These are phyloP conservation scores for Russula abietina DNA, from an alignment of 768 basidiomycete genomes.

Conservation along the genomic window DNA sequence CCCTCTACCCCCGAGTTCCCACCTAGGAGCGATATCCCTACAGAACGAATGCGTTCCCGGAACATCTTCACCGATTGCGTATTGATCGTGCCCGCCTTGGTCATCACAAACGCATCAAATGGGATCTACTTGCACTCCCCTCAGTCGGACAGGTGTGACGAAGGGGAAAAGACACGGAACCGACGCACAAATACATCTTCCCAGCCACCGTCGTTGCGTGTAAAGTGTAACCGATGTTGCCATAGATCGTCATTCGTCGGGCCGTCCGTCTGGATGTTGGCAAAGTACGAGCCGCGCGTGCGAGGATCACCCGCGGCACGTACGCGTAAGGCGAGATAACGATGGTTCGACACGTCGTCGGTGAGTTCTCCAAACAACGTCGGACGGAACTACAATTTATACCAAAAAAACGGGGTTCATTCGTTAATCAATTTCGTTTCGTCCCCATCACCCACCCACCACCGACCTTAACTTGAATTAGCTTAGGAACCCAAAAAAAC, in stretches of 20 bases:
- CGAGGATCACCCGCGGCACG: conserved; percentile 71
- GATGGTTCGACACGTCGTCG: conserved; percentile 79
- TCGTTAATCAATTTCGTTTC: too few species aligned
- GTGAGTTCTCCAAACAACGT: conserved; percentile 80
- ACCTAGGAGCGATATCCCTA: conserved; percentile 85
- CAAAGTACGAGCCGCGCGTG: conserved; percentile 81
- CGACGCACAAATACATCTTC: conserved; percentile 75
- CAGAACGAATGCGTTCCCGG: conserved; percentile 64
- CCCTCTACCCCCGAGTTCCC: conserved; percentile 73
- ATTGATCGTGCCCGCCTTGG: conserved; percentile 66
- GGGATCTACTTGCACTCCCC: conserved; percentile 56
- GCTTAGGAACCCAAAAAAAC: conserved; percentile 19
- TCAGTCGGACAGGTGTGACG: not conserved
- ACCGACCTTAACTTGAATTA: too few species aligned
- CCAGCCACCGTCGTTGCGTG: conserved; percentile 60
- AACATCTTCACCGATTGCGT: conserved; percentile 70
- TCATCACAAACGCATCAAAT: conserved; percentile 66
- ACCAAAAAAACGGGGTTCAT: too few species aligned
- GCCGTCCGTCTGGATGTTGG: conserved; percentile 89
- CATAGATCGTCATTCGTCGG: conserved; percentile 80
- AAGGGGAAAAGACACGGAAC: conserved; percentile 20
- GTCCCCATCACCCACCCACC: too few species aligned
- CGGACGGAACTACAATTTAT: conserved; percentile 50
- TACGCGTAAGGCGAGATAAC: conserved; percentile 74
- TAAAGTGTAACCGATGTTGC: conserved; percentile 88